Conservation (phyloP, 2,329 filamentous ascomycete genomes). For the Stachybotrys chlorohalonatus region DNA sequence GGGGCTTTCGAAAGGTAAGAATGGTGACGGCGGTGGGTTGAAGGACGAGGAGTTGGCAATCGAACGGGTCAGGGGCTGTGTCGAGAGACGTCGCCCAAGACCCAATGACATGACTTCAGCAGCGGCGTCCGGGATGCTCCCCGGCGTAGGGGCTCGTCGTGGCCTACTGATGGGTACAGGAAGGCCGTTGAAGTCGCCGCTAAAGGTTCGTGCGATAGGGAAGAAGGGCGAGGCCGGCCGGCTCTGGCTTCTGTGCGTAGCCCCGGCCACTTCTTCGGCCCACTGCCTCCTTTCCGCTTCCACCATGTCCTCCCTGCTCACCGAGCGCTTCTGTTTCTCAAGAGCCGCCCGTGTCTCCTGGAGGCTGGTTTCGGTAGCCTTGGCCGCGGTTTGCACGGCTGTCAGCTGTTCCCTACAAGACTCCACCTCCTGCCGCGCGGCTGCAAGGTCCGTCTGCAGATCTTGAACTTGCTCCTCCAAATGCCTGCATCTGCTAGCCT, state of each 20-base stretch:
- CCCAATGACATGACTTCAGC: constrained; percentile 28
- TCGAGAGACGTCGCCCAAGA: constrained; percentile 38
- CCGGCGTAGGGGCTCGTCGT: constrained; percentile 29
- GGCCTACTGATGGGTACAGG: constrained; percentile 25
- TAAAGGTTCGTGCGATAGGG: constrained; percentile 41
- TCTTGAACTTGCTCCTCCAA: constrained; percentile 79
- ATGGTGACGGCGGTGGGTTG: constrained; percentile 27
- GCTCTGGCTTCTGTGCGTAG: constrained; percentile 33
- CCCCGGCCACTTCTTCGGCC: constrained; percentile 39
- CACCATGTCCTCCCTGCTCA: constrained; percentile 20
- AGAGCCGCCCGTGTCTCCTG: constrained; percentile 42
- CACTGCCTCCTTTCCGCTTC: constrained; percentile 38
- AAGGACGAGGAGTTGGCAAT: constrained; percentile 29
- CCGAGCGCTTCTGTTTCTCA: constrained; percentile 34
- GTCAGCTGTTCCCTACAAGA: constrained; percentile 51
- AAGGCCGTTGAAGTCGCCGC: constrained; percentile 43
- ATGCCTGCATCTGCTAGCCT: constrained; percentile 56
- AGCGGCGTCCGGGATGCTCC: constrained; percentile 35
- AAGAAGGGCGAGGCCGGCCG: constrained; percentile 46
- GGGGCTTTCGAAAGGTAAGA: constrained; percentile 36
- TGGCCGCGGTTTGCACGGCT: constrained; percentile 53
- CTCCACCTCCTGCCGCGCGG: constrained; percentile 54
- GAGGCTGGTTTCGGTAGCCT: constrained; percentile 57
- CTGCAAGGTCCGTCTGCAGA: constrained; percentile 52
- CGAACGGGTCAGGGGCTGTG: constrained; percentile 34